Conservation (phyloP, 495 filamentous ascomycete genomes). For the Hyphodiscus hymeniophilus region DNA sequence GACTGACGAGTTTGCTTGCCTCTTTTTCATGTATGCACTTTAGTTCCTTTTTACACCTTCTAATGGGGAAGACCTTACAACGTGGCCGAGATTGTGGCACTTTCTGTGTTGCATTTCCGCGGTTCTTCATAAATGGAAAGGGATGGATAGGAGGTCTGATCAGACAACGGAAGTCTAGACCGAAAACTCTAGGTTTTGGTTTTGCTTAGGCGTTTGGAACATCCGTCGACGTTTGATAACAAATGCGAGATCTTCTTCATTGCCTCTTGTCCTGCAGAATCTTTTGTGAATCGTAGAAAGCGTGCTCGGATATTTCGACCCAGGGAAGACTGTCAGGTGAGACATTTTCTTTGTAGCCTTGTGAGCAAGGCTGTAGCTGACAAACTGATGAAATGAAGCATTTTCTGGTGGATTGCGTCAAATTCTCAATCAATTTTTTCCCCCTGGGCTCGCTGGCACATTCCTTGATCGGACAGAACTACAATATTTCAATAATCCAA, state of each 20-base stretch:
- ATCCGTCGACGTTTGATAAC: background rate
- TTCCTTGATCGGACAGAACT: too few relatives aligned
- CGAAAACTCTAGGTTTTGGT: conserved; percentile 8
- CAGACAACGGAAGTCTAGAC: conserved; percentile 10
- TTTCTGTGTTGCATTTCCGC: background rate
- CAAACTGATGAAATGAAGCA: too few relatives aligned
- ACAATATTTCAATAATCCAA: too few relatives aligned
- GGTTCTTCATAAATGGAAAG: background rate
- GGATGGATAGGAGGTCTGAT: conserved; percentile 13
- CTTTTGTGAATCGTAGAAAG: background rate
- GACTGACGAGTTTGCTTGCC: conserved; percentile 21
- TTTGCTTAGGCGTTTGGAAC: conserved; percentile 8
- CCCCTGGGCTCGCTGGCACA: too few relatives aligned
- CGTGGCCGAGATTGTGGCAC: background rate
- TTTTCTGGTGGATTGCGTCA: too few relatives aligned
- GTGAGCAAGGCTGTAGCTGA: background rate
- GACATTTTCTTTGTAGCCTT: too few relatives aligned
- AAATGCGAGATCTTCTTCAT: background rate
- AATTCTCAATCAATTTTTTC: too few relatives aligned
- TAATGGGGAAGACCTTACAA: background rate
- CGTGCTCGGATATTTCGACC: too few relatives aligned
- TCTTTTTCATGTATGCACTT: conserved; percentile 22
- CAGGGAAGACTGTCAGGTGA: too few relatives aligned
- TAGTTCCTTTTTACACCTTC: conserved; percentile 6
- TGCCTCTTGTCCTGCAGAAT: background rate